Conservation (phyloP, 345 rosid genomes). For the Sisymbrium irio region DNA sequence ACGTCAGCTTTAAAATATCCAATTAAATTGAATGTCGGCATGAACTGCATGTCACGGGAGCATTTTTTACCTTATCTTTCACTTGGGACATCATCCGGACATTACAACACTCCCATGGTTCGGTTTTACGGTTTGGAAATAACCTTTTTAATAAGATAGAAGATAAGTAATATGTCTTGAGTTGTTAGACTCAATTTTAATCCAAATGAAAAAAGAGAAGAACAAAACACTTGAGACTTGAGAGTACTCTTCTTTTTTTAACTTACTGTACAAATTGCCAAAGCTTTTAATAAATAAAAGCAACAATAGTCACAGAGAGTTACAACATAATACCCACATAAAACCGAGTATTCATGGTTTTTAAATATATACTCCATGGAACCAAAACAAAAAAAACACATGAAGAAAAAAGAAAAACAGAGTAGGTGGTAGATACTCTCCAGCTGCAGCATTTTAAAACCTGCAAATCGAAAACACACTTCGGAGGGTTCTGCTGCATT, state of each 20-base stretch:
- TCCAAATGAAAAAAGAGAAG: too few relatives aligned
- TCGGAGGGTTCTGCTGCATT: conserved; percentile 33
- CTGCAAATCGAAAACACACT: conserved; percentile 36
- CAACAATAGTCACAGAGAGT: conserved; percentile 23
- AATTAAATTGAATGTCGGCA: background rate
- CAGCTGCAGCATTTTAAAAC: conserved; percentile 30
- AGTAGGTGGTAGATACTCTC: conserved; percentile 10
- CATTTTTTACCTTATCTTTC: background rate
- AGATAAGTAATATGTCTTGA: too few relatives aligned
- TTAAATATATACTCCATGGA: conserved; percentile 30
- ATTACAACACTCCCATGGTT: background rate
- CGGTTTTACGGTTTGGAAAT: too few relatives aligned
- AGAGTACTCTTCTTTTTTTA: background rate
- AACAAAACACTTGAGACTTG: background rate
- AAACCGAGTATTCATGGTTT: conserved; percentile 35
- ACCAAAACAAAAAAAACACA: conserved; percentile 12
- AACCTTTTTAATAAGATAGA: background rate
- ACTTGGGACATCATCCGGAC: background rate
- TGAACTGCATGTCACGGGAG: background rate
- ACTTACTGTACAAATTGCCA: conserved; percentile 34
- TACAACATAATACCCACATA: conserved; percentile 38
- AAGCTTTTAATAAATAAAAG: conserved; percentile 20
- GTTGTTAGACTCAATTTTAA: too few relatives aligned
- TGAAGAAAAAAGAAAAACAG: conserved; percentile 13
- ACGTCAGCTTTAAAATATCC: conserved; percentile 19